phyloP scores from a whole-genome alignment of 2,329 filamentous ascomycete genomes.

The Grosmannia penicillata region DNA sequence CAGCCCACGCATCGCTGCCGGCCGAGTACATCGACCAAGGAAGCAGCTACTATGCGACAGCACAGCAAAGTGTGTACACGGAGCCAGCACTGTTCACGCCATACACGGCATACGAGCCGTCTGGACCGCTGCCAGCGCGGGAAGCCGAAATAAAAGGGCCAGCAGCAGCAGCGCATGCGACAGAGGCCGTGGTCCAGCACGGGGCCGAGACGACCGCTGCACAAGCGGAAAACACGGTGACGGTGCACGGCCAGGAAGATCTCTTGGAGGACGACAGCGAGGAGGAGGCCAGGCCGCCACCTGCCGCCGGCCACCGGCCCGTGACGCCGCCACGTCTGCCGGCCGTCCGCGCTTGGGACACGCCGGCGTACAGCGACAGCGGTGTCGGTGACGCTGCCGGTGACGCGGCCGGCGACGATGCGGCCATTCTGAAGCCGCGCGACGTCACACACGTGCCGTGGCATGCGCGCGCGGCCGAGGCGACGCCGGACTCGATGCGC shows the following conservation, averaged over 20 bases:
- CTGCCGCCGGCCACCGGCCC: too few relatives aligned
- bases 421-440: slow-evolving; percentile 13
- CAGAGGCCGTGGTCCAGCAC: too few relatives aligned
- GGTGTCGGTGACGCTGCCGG: too few relatives aligned
- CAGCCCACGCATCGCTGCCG: background rate
- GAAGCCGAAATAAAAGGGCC: background rate
- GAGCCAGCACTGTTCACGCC: background rate
- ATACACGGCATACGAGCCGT: too few relatives aligned
- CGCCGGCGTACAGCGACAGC: slow-evolving; percentile 5
- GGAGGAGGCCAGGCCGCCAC: background rate
- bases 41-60: slow-evolving; percentile 5
- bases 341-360: background rate
- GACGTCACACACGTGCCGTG: slow-evolving; percentile 20
- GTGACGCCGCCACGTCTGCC: background rate
- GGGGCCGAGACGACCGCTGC: too few relatives aligned
- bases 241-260: slow-evolving; percentile 19
- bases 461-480: slow-evolving; percentile 14
- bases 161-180: slow-evolving; percentile 8
- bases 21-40: slow-evolving; percentile 2
- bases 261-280: slow-evolving; percentile 16
- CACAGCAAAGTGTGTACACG: slow-evolving; percentile 2
- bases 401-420: slow-evolving; percentile 8
- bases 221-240: slow-evolving; percentile 18
- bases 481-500: slow-evolving; percentile 18
- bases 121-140: background rate